Evolutionary conservation across 148 eudicot genomes (phyloP), one percentile per base, ranked within the genome.

Genomic region (Limonium bicolor): DNA sequence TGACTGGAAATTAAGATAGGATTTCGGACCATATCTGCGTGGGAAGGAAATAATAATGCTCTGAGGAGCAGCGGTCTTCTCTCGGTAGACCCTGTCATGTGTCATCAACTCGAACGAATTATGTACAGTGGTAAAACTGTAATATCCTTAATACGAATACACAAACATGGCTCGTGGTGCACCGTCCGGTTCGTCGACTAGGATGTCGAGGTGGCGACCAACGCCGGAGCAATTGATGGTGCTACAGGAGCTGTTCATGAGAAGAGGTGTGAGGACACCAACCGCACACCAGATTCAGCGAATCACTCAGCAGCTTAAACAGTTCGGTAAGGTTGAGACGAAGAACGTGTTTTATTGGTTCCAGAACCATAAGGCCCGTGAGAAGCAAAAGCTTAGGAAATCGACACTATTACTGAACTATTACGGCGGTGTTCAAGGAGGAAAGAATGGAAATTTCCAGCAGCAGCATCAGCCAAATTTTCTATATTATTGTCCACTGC

Each of bases 201-300:
- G 14, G n/a, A 11, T n/a, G 26, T 34, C 33, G 21, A 54, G 79
- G 27, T 73, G 79, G 79, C 53, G 48, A 36, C 79, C 79, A 4
- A 73, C 74, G 4, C 51, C 71, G 15, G 73, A 67, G 27, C 78
- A 72, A 32, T 36, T 67, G 33, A 39, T 34, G 38, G 58, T 58
- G 20, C 59, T 73, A 1, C 60, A 69, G 27, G 68, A 62, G 35
- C 46, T 65, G 65, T 68, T 56, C 31, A n/a, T n/a, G n/a, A 46
- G 20, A 27, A 30, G 63, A 0, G 79, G 79, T 6, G 28, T 35
- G 0, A 59, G 53, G 25, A 58, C 74, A 0, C 79, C 74, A 2
- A 41, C 55, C 0, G 56, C 68, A 1, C 39, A 33, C 1, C 71
- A 73, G 56, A 73, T 73, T 40, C 62, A 65, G 15, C 63, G 50